Base-by-base conservation (phyloP, 1,284 basidiomycete species). In the Rhodotorula sp. region DNA sequence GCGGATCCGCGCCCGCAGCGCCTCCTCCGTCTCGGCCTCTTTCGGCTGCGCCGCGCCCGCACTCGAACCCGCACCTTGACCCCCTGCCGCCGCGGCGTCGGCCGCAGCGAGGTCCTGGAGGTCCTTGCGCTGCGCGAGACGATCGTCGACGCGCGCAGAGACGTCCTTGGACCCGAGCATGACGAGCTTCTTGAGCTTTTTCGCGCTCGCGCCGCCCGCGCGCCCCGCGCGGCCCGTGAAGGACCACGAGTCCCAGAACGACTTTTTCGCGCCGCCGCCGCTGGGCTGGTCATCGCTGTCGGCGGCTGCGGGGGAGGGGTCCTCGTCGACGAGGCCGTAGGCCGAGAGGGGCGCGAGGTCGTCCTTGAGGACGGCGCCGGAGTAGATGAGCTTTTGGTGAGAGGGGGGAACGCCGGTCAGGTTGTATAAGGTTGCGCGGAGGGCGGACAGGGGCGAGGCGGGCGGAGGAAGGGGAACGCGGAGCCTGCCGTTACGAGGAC, bases 291-390 rank as follows among this genome's bases (percentile, higher is more conserved):
- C 72, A 34, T 67, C 72, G 9, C 58, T 48, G 3, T 16, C 19
- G 21, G 34, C 27, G 1, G 27, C 21, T 12, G 48, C 19, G 9
- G 60, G 17, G 49, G 59, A 49, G 0, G 60, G 48, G 48, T 61
- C 60, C 8, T 45, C 44, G 58, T 74, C 66, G 61, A 71, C 58
- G 58, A 71, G 70, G 25, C 85, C 86, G 78, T 77, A 90, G 88
- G 83, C 56, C 86, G 87, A 8, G 86, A 84, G 69, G 3, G 82
- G 82, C 0, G 81, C 88, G 71, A 83, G 82, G 78, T 92, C 88
- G 78, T 92, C 90, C 74, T 88, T 89, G 86, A 91, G 89, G 78
- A 92, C 84, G 9, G 89, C 90, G 56, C 91, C 90, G 54, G 88
- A 86, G 80, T 90, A 88, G 68, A 92, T 86, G 79, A 92, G 85